These are phyloP conservation scores for Tetrapyrgos nigripes DNA, from an alignment of 1,284 basidiomycete species.

Conservation along the genomic window DNA sequence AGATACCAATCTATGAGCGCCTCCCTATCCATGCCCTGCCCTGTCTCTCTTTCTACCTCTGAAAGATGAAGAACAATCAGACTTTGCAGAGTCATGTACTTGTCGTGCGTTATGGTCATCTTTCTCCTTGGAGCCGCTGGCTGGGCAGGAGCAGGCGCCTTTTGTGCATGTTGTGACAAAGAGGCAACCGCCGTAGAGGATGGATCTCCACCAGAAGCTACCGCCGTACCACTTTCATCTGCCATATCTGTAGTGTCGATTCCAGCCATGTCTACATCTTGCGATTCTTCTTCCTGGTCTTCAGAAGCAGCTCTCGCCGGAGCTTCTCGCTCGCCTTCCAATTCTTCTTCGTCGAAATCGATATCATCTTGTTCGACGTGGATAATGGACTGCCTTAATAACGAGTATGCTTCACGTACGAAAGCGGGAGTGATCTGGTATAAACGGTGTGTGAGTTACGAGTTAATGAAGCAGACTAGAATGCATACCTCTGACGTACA, in stretches of 20 bases:
- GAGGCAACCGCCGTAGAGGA: conserved; percentile 5
- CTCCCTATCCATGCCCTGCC: conserved; percentile 83
- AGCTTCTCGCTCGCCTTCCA: conserved; percentile 58
- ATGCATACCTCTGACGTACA: conserved; percentile 82
- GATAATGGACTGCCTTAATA: conserved; percentile 97
- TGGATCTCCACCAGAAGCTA: conserved; percentile 16
- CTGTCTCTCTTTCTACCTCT: conserved; percentile 79
- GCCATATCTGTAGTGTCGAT: conserved; percentile 62
- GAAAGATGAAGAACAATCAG: conserved; percentile 87
- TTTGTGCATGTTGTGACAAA: conserved; percentile 12
- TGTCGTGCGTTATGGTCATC: conserved; percentile 94
- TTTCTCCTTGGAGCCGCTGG: conserved; percentile 65
- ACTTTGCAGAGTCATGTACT: conserved; percentile 91
- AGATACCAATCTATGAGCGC: conserved; percentile 98
- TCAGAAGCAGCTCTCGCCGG: conserved; percentile 36
- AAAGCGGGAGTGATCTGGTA: conserved; percentile 89
- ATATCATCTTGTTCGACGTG: conserved; percentile 99
- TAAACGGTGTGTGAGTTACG: no score
- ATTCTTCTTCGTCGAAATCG: conserved; percentile 95
- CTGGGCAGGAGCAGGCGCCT: conserved; percentile 35
- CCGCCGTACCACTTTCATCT: conserved; percentile 59
- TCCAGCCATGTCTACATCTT: conserved; percentile 71
- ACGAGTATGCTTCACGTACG: conserved; percentile 94
- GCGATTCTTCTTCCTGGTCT: conserved; percentile 52
- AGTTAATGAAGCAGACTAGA: background rate